These are phyloP conservation scores for Penicillium manginii DNA, from an alignment of 495 filamentous ascomycete genomes.

Conservation along the genomic window DNA sequence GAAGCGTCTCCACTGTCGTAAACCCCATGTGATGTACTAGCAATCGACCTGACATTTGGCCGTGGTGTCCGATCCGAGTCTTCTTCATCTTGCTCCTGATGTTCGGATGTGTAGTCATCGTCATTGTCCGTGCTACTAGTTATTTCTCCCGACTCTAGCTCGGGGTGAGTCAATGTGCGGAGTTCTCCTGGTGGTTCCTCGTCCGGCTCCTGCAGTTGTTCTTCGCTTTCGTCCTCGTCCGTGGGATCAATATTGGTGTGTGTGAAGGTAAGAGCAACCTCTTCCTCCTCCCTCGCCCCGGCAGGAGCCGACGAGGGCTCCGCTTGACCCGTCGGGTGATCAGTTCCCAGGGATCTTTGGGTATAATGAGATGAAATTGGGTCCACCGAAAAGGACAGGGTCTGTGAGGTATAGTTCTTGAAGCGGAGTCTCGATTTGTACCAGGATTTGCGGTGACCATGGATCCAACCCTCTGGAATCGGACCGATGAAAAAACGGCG, in stretches of 20 bases:
- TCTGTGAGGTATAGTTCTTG: slow-evolving; percentile 60
- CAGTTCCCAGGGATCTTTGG: slow-evolving; percentile 36
- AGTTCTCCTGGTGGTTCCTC: slow-evolving; percentile 26
- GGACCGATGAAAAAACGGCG: slow-evolving; percentile 70
- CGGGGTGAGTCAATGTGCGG: slow-evolving; percentile 23
- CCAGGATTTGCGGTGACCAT: slow-evolving; percentile 66
- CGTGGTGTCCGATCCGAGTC: slow-evolving; percentile 20
- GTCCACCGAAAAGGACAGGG: slow-evolving; percentile 57
- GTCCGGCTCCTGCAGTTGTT: slow-evolving; percentile 19
- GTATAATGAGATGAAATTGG: slow-evolving; percentile 44
- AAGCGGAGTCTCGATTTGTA: slow-evolving; percentile 57
- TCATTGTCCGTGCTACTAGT: slow-evolving; percentile 8
- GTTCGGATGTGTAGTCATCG: neutral
- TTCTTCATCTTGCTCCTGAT: slow-evolving; percentile 2
- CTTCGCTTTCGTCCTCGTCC: slow-evolving; percentile 19
- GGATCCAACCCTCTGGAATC: slow-evolving; percentile 70
- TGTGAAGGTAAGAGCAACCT: slow-evolving; percentile 27
- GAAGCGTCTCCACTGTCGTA: slow-evolving; percentile 23
- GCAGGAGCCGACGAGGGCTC: slow-evolving; percentile 32
- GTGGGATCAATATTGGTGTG: slow-evolving; percentile 17
- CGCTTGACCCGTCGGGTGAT: slow-evolving; percentile 35
- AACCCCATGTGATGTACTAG: slow-evolving; percentile 4
- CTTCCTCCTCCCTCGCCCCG: slow-evolving; percentile 21
- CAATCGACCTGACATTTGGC: slow-evolving; percentile 11
- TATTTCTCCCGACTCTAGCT: slow-evolving; percentile 3